Percentiles rank a stretch among this genome's conserved stretches.
These are phyloP conservation scores for Cyclotella choctawhatcheeana DNA, from an alignment of 108 stramenopile species.

Conservation along the genomic window DNA sequence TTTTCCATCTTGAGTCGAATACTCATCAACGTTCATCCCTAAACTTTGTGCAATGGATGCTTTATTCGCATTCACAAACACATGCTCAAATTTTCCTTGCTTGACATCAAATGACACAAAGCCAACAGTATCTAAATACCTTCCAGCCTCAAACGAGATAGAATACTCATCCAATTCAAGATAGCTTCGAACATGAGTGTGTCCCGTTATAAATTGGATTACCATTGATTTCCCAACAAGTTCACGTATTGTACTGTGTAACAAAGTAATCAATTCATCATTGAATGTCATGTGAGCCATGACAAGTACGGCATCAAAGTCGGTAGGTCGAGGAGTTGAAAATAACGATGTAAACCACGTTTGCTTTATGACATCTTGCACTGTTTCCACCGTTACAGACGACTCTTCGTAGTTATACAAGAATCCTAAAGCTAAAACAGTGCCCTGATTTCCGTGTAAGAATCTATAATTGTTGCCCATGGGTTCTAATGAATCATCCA, in stretches of 20 bases:
- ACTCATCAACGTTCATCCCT: slow-evolving; percentile 30
- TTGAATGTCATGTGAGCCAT: slow-evolving; percentile 81
- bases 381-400: slow-evolving; percentile 52
- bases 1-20: slow-evolving; percentile 61
- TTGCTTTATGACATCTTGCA: slow-evolving; percentile 55
- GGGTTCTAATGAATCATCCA: slow-evolving; percentile 26
- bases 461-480: slow-evolving; percentile 61
- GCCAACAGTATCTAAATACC: slow-evolving; percentile 78
- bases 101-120: slow-evolving; percentile 65
- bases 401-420: slow-evolving; percentile 62
- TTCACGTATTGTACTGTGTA: slow-evolving; percentile 53
- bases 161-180: slow-evolving; percentile 43
- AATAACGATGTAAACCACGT: slow-evolving; percentile 64
- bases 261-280: slow-evolving; percentile 58
- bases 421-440: slow-evolving; percentile 76
- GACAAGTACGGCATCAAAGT: slow-evolving; percentile 76
- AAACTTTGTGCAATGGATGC: slow-evolving; percentile 39
- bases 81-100: slow-evolving; percentile 49
- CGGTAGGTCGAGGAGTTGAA: slow-evolving; percentile 16
- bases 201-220: slow-evolving; percentile 83
- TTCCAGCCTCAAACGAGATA: slow-evolving; percentile 68
- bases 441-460: slow-evolving; percentile 60
- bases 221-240: slow-evolving; percentile 61
- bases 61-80: slow-evolving; percentile 61
- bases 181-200: slow-evolving; percentile 63